Conservation (phyloP, 176 grass and related monocot species). For the Aegilops bicornis region DNA sequence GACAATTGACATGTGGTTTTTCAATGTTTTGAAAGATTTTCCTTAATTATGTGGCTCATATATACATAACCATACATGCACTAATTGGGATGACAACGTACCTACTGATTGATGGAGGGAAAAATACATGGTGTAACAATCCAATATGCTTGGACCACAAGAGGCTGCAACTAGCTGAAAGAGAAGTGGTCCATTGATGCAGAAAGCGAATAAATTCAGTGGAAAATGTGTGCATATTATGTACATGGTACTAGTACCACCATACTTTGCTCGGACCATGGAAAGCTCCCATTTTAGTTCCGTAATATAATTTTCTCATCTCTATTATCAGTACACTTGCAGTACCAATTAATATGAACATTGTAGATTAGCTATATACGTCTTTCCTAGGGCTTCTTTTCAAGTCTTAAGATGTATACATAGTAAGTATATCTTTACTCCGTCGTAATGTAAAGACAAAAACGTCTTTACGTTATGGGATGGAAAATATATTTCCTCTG, state of each 20-base stretch:
- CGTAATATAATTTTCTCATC: neutral
- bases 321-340: neutral
- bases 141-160: neutral
- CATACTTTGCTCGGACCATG: neutral
- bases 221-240: neutral
- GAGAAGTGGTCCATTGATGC: constrained; percentile 7
- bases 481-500: too few species aligned
- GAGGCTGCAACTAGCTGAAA: neutral
- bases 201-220: constrained; percentile 30
- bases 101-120: neutral
- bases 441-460: too few species aligned
- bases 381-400: too few species aligned
- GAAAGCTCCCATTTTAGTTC: neutral
- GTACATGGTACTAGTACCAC: neutral
- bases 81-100: neutral
- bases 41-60: neutral
- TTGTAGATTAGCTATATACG: too few species aligned
- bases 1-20: neutral
- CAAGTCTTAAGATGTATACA: too few species aligned
- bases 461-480: too few species aligned
- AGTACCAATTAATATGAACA: neutral
- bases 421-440: too few species aligned
- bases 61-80: neutral
- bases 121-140: neutral
- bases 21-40: neutral